Evolutionary conservation across 148 eudicot genomes (phyloP).

Genomic region (Fallopia convolvulus): DNA sequence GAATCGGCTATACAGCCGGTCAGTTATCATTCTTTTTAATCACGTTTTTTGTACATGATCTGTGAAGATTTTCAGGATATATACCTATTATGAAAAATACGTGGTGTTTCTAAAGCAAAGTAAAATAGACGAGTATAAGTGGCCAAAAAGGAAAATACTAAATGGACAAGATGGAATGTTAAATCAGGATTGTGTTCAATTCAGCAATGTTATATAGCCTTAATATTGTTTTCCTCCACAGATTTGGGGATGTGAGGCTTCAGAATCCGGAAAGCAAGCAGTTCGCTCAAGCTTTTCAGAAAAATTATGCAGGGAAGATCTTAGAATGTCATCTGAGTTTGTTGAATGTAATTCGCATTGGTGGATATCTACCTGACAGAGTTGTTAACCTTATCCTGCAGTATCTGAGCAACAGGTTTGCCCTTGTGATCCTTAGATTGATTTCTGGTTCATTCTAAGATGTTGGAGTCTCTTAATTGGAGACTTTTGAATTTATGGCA

Average conservation of each 20-base stretch:
- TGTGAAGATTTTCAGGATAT: neutral
- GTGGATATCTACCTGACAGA: constrained; percentile 96
- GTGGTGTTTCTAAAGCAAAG: neutral
- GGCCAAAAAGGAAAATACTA: neutral
- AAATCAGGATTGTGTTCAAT: neutral
- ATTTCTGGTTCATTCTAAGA: neutral
- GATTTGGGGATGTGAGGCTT: constrained; percentile 90
- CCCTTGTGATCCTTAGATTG: neutral
- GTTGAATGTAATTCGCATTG: constrained; percentile 78
- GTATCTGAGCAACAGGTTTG: constrained; percentile 91
- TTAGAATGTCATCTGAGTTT: constrained; percentile 92
- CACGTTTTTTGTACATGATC: neutral
- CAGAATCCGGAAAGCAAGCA: constrained; percentile 91
- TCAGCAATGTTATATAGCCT: neutral
- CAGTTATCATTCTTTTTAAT: constrained; percentile 7
- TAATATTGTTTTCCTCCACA: constrained; percentile 14
- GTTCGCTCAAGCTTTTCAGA: constrained; percentile 92
- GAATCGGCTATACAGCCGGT: constrained; percentile 92
- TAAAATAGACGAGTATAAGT: neutral
- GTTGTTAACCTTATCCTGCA: constrained; percentile 91
- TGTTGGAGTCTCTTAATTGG: neutral
- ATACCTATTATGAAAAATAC: neutral
- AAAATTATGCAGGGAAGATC: constrained; percentile 84
- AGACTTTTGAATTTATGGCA: neutral
- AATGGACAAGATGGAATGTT: neutral